Conservation (phyloP, 768 basidiomycete genomes). For the Kwoniella heveanensis region DNA sequence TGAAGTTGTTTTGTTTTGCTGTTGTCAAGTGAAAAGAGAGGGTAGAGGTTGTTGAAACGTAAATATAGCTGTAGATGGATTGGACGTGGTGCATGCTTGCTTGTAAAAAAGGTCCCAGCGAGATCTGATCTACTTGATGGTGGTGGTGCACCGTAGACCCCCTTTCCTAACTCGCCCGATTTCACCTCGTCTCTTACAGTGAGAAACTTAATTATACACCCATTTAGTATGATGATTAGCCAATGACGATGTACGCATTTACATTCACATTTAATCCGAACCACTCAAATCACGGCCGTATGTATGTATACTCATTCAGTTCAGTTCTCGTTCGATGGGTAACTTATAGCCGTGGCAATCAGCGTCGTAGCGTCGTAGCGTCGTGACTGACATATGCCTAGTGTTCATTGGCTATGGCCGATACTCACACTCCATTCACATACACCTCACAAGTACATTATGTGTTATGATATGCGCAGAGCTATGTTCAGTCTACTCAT, state of each 20-base stretch:
- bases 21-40: not conserved
- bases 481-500: no score
- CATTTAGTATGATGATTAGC: not conserved
- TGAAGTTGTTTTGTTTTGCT: not conserved
- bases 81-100: not conserved
- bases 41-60: not conserved
- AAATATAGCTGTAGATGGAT: not conserved
- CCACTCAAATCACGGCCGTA: conserved; percentile 1
- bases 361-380: no score
- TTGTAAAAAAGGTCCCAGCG: not conserved
- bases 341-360: no score
- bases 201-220: not conserved
- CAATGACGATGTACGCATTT: not conserved
- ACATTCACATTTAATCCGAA: no score
- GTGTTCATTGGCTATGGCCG: no score
- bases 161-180: conserved; percentile 1
- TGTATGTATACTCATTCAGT: no score
- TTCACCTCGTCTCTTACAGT: not conserved
- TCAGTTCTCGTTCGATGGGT: not conserved
- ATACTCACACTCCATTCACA: no score
- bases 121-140: not conserved
- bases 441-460: no score
- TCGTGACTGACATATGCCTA: no score
- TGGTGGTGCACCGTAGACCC: not conserved
- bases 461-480: no score